Evolutionary conservation across 2,329 filamentous ascomycete genomes (phyloP).

Genomic region (Apiospora marii): DNA sequence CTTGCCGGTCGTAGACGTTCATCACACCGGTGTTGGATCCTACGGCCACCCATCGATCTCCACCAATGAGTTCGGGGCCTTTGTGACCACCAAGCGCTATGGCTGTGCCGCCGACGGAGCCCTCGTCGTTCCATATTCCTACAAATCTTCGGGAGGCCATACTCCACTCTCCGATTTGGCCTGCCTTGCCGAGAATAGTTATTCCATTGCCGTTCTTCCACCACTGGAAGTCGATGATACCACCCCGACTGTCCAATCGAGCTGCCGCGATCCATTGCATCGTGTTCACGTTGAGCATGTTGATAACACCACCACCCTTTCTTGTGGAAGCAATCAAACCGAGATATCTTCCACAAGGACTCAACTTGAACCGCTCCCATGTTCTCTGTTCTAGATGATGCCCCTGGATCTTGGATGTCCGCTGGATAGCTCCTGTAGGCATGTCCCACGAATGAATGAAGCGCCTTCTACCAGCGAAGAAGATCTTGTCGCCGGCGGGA

Average conservation of each 20-base stretch:
- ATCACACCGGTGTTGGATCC: slow-evolving; percentile 88
- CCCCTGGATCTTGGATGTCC: slow-evolving; percentile 78
- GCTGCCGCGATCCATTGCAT: slow-evolving; percentile 89
- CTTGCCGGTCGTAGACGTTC: slow-evolving; percentile 88
- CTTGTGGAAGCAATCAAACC: slow-evolving; percentile 80
- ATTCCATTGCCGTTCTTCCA: slow-evolving; percentile 77
- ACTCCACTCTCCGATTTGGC: slow-evolving; percentile 90
- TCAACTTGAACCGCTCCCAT: slow-evolving; percentile 91
- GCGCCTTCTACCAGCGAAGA: slow-evolving; percentile 85
- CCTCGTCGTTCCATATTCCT: slow-evolving; percentile 88
- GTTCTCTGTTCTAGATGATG: slow-evolving; percentile 83
- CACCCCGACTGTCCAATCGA: slow-evolving; percentile 80
- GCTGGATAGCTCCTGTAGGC: slow-evolving; percentile 80
- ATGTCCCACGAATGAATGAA: slow-evolving; percentile 98
- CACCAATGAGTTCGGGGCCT: slow-evolving; percentile 70
- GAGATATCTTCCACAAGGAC: slow-evolving; percentile 86
- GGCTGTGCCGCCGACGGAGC: slow-evolving; percentile 84
- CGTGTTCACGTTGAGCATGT: slow-evolving; percentile 80
- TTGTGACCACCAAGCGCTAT: slow-evolving; percentile 77
- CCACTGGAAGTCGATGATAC: slow-evolving; percentile 63
- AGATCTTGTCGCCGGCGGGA: slow-evolving; percentile 77
- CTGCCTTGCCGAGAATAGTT: slow-evolving; percentile 83
- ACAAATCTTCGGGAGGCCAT: slow-evolving; percentile 73
- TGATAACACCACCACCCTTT: slow-evolving; percentile 89
- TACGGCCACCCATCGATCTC: slow-evolving; percentile 87